phyloP scores from a whole-genome alignment of 2,329 filamentous ascomycete species.

The Tolypocladium nubicola region DNA sequence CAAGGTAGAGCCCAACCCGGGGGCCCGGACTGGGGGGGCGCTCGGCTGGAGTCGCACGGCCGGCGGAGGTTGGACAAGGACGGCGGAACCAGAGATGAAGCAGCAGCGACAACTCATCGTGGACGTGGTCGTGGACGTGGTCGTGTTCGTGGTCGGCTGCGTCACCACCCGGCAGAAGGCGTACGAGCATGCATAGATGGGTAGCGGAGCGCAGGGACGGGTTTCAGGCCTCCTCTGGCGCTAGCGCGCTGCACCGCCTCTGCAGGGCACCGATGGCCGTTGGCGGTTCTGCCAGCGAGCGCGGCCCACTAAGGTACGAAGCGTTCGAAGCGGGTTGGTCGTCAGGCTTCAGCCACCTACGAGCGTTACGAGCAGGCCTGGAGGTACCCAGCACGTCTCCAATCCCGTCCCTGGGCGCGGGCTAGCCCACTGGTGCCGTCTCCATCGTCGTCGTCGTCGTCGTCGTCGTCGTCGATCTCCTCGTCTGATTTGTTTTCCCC shows the following conservation, averaged over 20 bases:
- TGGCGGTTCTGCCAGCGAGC: too few species aligned
- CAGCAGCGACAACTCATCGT: neutral
- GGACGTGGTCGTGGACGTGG: too few species aligned
- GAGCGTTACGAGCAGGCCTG: too few species aligned
- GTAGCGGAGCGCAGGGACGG: neutral
- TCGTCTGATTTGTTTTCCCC: neutral
- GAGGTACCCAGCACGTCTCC: neutral
- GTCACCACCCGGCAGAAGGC: neutral
- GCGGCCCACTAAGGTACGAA: too few species aligned
- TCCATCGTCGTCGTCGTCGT: neutral
- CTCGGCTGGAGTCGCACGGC: neutral
- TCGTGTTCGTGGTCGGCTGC: neutral
- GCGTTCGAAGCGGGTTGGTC: neutral
- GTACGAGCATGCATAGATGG: neutral
- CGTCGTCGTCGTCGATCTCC: neutral
- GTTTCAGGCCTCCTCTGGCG: neutral
- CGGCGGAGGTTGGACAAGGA: neutral
- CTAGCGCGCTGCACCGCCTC: neutral
- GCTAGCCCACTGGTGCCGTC: neutral
- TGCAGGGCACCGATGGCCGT: neutral
- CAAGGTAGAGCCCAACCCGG: neutral
- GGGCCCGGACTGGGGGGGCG: neutral
- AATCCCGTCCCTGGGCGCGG: neutral
- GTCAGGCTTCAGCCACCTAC: neutral
- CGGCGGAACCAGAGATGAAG: neutral